Conservation (phyloP, 1,284 basidiomycete species). For the Cutaneotrichosporon dermatis region DNA sequence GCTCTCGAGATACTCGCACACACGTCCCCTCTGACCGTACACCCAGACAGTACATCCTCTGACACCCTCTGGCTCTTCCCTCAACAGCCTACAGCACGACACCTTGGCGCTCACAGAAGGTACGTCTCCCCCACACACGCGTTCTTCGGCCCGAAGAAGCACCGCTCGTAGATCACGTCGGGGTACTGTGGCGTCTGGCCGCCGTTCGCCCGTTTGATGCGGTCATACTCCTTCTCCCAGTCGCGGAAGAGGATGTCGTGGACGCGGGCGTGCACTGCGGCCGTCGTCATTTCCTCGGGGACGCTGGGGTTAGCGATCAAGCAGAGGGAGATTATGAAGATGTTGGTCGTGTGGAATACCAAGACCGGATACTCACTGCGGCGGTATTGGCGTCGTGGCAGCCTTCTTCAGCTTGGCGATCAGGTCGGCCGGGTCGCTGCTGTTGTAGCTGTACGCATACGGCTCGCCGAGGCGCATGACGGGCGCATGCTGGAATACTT, state of each 20-base stretch:
- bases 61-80: too few relatives aligned
- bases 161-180: background rate
- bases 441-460: constrained; percentile 41
- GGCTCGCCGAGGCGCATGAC: constrained; percentile 36
- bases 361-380: constrained; percentile 1
- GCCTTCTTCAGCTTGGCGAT: constrained; percentile 25
- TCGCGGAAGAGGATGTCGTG: constrained; percentile 26
- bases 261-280: constrained; percentile 18
- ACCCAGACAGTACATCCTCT: too few relatives aligned
- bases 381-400: constrained; percentile 26
- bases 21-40: too few relatives aligned
- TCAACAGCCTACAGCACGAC: too few relatives aligned
- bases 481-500: constrained; percentile 40
- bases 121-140: too few relatives aligned
- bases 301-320: constrained; percentile 10
- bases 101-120: too few relatives aligned
- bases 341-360: background rate
- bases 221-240: constrained; percentile 27
- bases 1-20: too few relatives aligned
- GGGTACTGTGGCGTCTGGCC: constrained; percentile 20
- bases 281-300: constrained; percentile 29
- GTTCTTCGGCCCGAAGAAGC: background rate
- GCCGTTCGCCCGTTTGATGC: constrained; percentile 6
- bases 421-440: constrained; percentile 26
- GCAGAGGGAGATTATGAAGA: too few relatives aligned